A percentile compares a stretch with the other conserved stretches of the same genome.
Conservation (phyloP, 2,329 filamentous ascomycete species). For the Trichoderma koningii region DNA sequence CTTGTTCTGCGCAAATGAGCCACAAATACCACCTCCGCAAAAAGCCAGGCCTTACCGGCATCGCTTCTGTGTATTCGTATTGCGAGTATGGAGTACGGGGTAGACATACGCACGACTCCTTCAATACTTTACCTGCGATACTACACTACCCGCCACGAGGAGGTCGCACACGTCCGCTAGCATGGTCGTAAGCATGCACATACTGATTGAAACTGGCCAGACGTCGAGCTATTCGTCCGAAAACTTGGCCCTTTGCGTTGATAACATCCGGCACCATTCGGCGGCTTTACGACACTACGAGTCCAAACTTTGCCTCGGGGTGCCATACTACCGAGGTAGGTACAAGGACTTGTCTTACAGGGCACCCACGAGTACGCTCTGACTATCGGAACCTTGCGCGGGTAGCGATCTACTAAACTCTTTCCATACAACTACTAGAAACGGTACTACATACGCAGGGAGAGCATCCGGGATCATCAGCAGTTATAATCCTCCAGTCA, state of each 20-base stretch:
- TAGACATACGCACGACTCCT: background rate
- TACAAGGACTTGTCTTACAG: too few species aligned
- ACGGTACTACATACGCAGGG: constrained; percentile 1
- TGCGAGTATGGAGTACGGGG: background rate
- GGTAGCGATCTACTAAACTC: background rate
- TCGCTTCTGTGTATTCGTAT: background rate
- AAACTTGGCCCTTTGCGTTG: background rate
- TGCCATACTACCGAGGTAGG: background rate
- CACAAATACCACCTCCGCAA: constrained; percentile 19
- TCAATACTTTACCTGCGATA: background rate
- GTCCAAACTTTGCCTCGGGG: constrained; percentile 2
- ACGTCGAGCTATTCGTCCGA: background rate
- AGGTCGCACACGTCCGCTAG: background rate
- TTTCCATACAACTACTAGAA: constrained; percentile 2
- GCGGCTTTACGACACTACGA: background rate
- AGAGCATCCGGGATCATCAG: constrained; percentile 6
- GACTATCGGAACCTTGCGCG: constrained; percentile 6
- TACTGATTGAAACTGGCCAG: background rate
- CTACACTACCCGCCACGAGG: background rate
- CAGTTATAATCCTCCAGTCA: background rate
- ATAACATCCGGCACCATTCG: constrained; percentile 4
- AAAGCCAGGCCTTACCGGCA: background rate
- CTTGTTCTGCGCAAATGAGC: background rate
- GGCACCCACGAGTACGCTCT: background rate
- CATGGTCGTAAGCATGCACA: background rate